Conservation (phyloP, 257 asterid genomes). For the Jaltomata sinuosa region DNA sequence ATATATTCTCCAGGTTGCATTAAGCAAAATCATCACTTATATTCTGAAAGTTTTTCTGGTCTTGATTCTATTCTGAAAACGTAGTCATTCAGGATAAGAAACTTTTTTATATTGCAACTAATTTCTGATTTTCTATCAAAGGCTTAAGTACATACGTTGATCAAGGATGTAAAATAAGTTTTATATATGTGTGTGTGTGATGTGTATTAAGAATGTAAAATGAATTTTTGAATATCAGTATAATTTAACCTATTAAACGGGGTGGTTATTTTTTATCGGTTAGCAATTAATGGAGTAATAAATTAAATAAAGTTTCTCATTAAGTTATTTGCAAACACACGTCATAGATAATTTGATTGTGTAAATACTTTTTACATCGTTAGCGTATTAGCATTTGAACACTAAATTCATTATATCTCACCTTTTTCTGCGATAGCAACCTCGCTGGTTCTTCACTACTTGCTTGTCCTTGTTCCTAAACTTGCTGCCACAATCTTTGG, state of each 20-base stretch:
- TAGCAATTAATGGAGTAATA: neutral
- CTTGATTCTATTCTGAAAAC: too few species aligned
- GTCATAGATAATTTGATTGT: neutral
- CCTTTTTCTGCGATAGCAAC: neutral
- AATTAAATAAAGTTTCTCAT: neutral
- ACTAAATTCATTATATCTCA: neutral
- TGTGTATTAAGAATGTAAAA: neutral
- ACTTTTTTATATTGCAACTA: too few species aligned
- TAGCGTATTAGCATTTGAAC: neutral
- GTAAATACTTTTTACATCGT: too few species aligned
- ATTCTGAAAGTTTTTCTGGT: too few species aligned
- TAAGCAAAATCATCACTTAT: too few species aligned
- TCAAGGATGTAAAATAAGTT: neutral
- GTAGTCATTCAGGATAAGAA: too few species aligned
- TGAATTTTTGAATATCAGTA: neutral
- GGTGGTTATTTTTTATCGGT: neutral
- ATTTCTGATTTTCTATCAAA: neutral
- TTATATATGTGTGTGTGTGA: too few species aligned
- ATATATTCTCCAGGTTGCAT: too few species aligned
- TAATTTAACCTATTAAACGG: neutral
- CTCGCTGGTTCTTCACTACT: slow-evolving; percentile 14
- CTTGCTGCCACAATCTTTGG: slow-evolving; percentile 10
- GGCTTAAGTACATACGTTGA: neutral
- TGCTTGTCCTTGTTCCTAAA: slow-evolving; percentile 11
- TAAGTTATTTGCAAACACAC: neutral